Base-by-base conservation (phyloP, 495 filamentous ascomycete genomes). In the Coniosporium apollinis region DNA sequence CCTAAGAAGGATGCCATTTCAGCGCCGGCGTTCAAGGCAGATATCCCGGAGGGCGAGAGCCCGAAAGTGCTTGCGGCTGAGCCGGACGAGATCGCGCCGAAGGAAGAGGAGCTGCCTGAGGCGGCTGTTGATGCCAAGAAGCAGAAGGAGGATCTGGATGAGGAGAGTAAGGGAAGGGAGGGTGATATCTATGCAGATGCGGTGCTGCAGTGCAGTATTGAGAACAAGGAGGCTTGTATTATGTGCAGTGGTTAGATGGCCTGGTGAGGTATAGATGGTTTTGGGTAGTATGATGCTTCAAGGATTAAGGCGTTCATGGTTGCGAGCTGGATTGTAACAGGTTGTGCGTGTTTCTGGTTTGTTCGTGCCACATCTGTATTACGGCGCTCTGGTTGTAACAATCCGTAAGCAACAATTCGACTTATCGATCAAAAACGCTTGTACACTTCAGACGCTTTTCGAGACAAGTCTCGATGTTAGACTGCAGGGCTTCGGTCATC, bases 151-250 rank as follows among this genome's bases (percentile, higher is more conserved):
- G 79, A 84, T 45, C 65, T 64, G 15, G 66, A 75, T 30, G 67
- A 69, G 0, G 65, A 70, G 41, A 83, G 69, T 54, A 61, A 69
- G 37, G 71, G 70, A 38, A 67, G 80, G 4, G 83, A 94, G 52
- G 66, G 65, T 17, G 84, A 94, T 56, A 97, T 97, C 46, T 97
- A 89, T 58, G 82, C 84, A 3, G 79, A 94, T 46, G 78, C 81
- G 37, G 86, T 83, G 18, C 64, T 97, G 55, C 69, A 74, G 54
- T 97, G 89, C 46, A 80, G 82, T 61, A 92, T 93, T 51, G 80
- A 93, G 59, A 87, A 93, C 66, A 78, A 74, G 49, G 84, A 93
- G 55, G 66, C 69, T 15, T 93, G 84, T 56, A 44, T 86, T 0
- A 92, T 92, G 84, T 93, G 84, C 72, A 83, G 79, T 61, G 82